A percentile compares a stretch with the other conserved stretches of the same genome.
phyloP scores from a whole-genome alignment of 2,329 filamentous ascomycete genomes.

The Cladosporium sp. region DNA sequence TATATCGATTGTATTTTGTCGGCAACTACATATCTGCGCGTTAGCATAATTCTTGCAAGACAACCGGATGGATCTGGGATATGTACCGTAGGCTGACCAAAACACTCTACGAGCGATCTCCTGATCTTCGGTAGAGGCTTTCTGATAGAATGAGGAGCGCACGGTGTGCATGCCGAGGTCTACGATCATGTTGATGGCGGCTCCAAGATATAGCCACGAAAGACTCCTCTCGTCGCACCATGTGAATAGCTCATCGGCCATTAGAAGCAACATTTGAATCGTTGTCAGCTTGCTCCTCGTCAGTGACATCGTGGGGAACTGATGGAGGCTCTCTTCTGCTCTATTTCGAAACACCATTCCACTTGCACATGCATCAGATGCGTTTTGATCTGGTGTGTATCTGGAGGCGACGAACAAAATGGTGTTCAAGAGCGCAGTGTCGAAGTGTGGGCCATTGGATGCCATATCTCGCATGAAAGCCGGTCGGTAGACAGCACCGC shows the following conservation, averaged over 20 bases:
- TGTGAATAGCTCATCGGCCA: conserved; percentile 50
- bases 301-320: conserved; percentile 30
- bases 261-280: conserved; percentile 51
- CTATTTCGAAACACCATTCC: not conserved
- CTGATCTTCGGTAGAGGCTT: not conserved
- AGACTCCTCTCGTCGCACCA: conserved; percentile 48
- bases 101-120: not conserved
- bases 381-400: not conserved
- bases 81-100: not conserved
- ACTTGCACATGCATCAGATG: not conserved
- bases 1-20: conserved; percentile 3
- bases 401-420: conserved; percentile 34
- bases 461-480: conserved; percentile 41
- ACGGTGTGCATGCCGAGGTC: conserved; percentile 41
- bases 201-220: conserved; percentile 56
- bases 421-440: conserved; percentile 53
- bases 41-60: not conserved
- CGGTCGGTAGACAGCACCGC: conserved; percentile 49
- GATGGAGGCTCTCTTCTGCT: not conserved
- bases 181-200: conserved; percentile 53
- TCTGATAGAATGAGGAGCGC: not conserved
- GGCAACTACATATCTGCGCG: not conserved
- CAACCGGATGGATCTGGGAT: not conserved
- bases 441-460: conserved; percentile 53
- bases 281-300: conserved; percentile 52